These are phyloP conservation scores for Pichia heedii DNA, from an alignment of 805 yeast genomes.

Conservation along the genomic window DNA sequence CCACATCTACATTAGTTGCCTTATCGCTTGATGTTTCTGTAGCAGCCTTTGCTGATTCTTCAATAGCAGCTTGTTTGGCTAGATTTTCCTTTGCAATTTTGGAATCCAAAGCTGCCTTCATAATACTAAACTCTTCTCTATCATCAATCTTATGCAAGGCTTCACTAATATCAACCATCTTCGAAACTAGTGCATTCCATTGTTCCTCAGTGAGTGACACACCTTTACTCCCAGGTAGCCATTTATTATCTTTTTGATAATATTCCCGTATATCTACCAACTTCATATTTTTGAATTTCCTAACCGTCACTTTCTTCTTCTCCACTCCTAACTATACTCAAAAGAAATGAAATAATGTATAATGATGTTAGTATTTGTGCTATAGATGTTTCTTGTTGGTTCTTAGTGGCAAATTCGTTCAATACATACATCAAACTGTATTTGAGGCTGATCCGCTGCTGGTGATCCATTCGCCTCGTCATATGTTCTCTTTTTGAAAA, in stretches of 20 bases:
- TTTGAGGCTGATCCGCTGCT: slow-evolving; percentile 6
- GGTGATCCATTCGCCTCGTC: not conserved
- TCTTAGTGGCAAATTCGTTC: not conserved
- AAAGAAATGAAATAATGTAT: too few species aligned
- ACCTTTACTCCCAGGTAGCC: slow-evolving; percentile 77
- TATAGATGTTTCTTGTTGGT: not conserved
- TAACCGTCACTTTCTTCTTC: slow-evolving; percentile 64
- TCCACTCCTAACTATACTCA: slow-evolving; percentile 25
- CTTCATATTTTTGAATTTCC: slow-evolving; percentile 56
- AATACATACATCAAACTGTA: slow-evolving; percentile 8
- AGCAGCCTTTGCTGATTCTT: not conserved
- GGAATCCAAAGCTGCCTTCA: slow-evolving; percentile 6
- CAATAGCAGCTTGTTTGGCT: not conserved
- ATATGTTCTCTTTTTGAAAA: slow-evolving; percentile 2
- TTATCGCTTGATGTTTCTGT: not conserved
- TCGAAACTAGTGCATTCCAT: slow-evolving; percentile 42
- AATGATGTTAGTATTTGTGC: not conserved
- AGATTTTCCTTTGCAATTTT: not conserved
- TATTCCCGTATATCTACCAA: slow-evolving; percentile 81
- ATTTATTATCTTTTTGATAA: slow-evolving; percentile 50
- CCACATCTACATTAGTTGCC: too few species aligned
- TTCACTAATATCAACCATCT: slow-evolving; percentile 38
- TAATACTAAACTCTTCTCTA: slow-evolving; percentile 20
- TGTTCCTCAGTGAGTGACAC: slow-evolving; percentile 49
- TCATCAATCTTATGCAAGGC: slow-evolving; percentile 34